These are phyloP conservation scores for Pelargonium cotyledonis DNA, from an alignment of 441 rosid species.

Conservation along the genomic window DNA sequence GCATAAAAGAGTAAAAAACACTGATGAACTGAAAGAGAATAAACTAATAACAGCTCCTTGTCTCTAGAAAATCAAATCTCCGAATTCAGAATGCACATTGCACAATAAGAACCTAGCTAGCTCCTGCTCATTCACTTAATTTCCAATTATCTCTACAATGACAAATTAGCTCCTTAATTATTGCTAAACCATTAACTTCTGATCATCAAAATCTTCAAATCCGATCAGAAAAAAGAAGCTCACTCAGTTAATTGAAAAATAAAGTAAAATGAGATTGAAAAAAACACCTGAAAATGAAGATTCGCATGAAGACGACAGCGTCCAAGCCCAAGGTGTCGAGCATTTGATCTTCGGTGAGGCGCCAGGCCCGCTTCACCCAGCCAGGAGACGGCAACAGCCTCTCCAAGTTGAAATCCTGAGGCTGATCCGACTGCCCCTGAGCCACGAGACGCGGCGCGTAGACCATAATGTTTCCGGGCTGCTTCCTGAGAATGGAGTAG, in stretches of 20 bases:
- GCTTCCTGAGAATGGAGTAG: constrained; percentile 74
- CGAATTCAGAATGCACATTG: not conserved
- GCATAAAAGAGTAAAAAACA: too few species aligned
- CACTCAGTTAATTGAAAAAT: too few species aligned
- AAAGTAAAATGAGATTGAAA: not conserved
- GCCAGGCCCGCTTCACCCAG: constrained; percentile 26
- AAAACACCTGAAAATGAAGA: constrained; percentile 23
- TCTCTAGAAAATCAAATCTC: too few species aligned
- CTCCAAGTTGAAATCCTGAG: constrained; percentile 45
- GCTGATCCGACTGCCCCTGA: constrained; percentile 29
- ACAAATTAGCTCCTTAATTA: not conserved
- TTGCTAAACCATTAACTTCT: not conserved
- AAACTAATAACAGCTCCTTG: too few species aligned
- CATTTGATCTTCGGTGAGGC: constrained; percentile 19
- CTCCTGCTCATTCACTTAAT: not conserved
- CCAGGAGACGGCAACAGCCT: constrained; percentile 30
- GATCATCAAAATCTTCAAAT: too few species aligned
- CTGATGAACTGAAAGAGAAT: too few species aligned
- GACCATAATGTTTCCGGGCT: constrained; percentile 57
- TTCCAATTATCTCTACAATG: not conserved
- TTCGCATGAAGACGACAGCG: constrained; percentile 23
- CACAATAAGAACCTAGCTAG: not conserved
- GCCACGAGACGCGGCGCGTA: constrained; percentile 62
- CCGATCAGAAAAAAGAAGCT: too few species aligned
- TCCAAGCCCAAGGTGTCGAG: constrained; percentile 21